These are phyloP conservation scores for Talaromyces sp. DNA, from an alignment of 2,329 filamentous ascomycete genomes.

Conservation along the genomic window DNA sequence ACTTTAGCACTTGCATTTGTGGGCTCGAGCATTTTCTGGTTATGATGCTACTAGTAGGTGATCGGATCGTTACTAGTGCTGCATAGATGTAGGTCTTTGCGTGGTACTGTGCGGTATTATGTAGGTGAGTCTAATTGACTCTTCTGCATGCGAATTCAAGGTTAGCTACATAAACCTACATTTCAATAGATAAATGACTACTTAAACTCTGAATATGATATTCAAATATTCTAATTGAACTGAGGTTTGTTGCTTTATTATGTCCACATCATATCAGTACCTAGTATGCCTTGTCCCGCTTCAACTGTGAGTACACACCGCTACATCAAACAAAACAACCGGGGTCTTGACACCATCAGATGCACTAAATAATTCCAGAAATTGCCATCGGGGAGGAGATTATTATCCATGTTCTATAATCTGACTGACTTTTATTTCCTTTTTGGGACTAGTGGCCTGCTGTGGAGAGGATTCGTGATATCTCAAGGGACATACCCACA, in stretches of 20 bases:
- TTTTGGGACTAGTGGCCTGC: background rate
- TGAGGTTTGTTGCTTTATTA: background rate
- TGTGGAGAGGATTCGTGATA: background rate
- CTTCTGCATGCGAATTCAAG: too few relatives aligned
- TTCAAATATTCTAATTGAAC: too few relatives aligned
- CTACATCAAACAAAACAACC: too few relatives aligned
- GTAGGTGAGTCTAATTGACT: too few relatives aligned
- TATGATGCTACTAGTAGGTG: background rate
- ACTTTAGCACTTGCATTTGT: slow-evolving; percentile 6
- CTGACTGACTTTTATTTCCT: background rate
- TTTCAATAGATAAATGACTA: too few relatives aligned
- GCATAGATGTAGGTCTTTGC: background rate
- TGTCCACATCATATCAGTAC: background rate
- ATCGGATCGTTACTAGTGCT: background rate
- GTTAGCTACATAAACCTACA: too few relatives aligned
- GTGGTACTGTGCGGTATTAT: background rate
- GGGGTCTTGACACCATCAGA: too few relatives aligned
- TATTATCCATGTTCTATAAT: too few relatives aligned
- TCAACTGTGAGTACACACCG: too few relatives aligned
- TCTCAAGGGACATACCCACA: background rate
- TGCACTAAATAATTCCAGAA: too few relatives aligned
- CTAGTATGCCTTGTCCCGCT: background rate
- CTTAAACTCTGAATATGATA: too few relatives aligned
- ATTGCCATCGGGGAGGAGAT: too few relatives aligned
- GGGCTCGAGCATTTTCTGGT: background rate